Evolutionary conservation across 2,329 filamentous ascomycete species (phyloP).

Genomic region (Xylaria sp.): DNA sequence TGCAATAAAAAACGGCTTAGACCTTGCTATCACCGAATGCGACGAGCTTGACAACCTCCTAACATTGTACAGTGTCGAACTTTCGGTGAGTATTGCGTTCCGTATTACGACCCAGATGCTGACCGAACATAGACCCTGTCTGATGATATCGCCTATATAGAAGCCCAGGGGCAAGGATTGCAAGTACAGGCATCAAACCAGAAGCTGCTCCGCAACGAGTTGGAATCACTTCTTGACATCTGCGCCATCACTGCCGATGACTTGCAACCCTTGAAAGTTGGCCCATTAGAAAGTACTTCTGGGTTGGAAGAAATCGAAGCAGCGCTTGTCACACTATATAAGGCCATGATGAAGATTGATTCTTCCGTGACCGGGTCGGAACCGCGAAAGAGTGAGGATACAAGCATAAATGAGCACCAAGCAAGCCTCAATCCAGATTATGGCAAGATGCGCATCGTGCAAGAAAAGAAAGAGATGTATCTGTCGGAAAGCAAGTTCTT

Average conservation of each 20-base stretch:
- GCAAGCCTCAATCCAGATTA: slow-evolving; percentile 72
- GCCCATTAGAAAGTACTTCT: slow-evolving; percentile 71
- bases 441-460: slow-evolving; percentile 89
- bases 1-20: slow-evolving; percentile 83
- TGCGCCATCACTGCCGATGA: slow-evolving; percentile 83
- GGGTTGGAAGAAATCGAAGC: slow-evolving; percentile 80
- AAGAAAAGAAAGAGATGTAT: slow-evolving; percentile 93
- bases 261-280: slow-evolving; percentile 73
- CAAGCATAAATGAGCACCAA: slow-evolving; percentile 52
- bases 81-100: slow-evolving; percentile 68
- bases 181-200: slow-evolving; percentile 98
- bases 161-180: slow-evolving; percentile 93
- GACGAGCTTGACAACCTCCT: slow-evolving; percentile 94
- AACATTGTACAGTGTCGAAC: slow-evolving; percentile 91
- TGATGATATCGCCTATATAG: slow-evolving; percentile 95
- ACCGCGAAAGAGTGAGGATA: slow-evolving; percentile 54
- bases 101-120: slow-evolving; percentile 25
- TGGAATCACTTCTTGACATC: slow-evolving; percentile 86
- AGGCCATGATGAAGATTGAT: slow-evolving; percentile 92
- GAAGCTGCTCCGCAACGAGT: slow-evolving; percentile 87
- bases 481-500: slow-evolving; percentile 76
- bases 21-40: slow-evolving; percentile 90
- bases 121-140: slow-evolving; percentile 74
- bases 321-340: slow-evolving; percentile 81
- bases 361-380: slow-evolving; percentile 69